These are phyloP conservation scores for Aspergillus costaricaensis DNA, from an alignment of 2,329 filamentous ascomycete genomes.

Conservation along the genomic window DNA sequence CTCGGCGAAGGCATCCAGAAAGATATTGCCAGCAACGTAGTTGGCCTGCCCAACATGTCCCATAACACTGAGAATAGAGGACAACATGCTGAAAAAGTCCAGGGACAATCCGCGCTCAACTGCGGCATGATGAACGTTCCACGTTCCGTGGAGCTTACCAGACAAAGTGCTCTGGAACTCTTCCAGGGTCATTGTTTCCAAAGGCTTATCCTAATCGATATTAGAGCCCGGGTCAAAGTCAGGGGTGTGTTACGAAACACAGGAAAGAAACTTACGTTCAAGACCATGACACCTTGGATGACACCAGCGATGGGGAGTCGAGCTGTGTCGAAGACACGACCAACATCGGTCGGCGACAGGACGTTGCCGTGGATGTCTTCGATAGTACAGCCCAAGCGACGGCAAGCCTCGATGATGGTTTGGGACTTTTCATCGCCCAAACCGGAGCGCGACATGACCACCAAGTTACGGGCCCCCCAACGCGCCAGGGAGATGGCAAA, in stretches of 20 bases:
- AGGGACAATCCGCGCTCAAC: not conserved
- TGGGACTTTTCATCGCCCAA: not conserved
- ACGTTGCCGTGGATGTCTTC: not conserved
- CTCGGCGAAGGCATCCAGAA: constrained; percentile 22
- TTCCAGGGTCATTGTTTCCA: constrained; percentile 33
- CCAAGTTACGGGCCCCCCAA: constrained; percentile 10
- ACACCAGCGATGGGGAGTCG: not conserved
- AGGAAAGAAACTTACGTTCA: not conserved
- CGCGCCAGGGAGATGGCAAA: constrained; percentile 11
- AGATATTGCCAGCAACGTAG: constrained; percentile 27
- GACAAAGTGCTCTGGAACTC: constrained; percentile 33
- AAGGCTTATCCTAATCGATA: constrained; percentile 6
- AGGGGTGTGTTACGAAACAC: not conserved
- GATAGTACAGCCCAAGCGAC: not conserved
- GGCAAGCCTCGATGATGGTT: not conserved
- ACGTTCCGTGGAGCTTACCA: constrained; percentile 35
- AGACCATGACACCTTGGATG: constrained; percentile 1
- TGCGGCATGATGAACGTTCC: constrained; percentile 28
- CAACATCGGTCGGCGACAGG: not conserved
- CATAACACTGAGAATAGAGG: constrained; percentile 23
- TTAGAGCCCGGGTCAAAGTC: too few species aligned
- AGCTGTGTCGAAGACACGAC: not conserved
- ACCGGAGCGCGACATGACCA: constrained; percentile 5
- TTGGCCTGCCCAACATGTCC: constrained; percentile 25
- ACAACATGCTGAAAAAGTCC: constrained; percentile 28